Evolutionary conservation across 805 yeast genomes (phyloP), one percentile per base, ranked within the genome.

Genomic region (Cyberlindnera amylophila): DNA sequence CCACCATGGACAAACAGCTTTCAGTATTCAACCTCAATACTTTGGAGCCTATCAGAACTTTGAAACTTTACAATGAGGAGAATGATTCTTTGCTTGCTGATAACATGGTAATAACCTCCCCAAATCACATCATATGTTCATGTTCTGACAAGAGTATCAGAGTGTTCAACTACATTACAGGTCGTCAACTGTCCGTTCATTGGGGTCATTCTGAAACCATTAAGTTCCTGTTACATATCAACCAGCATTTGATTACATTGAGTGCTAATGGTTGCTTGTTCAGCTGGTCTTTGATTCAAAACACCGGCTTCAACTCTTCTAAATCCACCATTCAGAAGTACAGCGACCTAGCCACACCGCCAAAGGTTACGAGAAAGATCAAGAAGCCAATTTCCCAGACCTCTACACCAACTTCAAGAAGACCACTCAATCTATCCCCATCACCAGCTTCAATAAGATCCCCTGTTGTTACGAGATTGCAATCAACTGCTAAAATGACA

Each of bases 131-230:
- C 3, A 61, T 69, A 9, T 70, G 70, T 3, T 62, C 80, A 1
- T 69, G 77, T 3, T 58, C 76, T 0, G 89, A 82, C 56, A 80
- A 79, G 55, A 73, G 84, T 21, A 58, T 83, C 2, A 61, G 85
- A 18, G 51, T 69, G 2, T 79, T 73, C 53, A 66, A 67, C 23
- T 72, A 69, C 46, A 42, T 52, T 1, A 65, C 64, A 7, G 83
- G 81, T 1, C 72, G 63, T 38, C 69, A 69, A 9, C 34, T 78
- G 9, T 67, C 75, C 7, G 65, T 72, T 0, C 73, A 68, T 36
- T 82, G 84, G 83, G 90, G 77, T 0, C 81, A 75, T 49, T 70
- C 80, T 1, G 79, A 80, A 31, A 58, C 71, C 1, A 69, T 80
- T 5, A 56, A 74, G 12, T 73, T 59, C 7, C 41, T 63, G 33